Conservation (phyloP, 208 protist species). For the Porcisia deanei region DNA sequence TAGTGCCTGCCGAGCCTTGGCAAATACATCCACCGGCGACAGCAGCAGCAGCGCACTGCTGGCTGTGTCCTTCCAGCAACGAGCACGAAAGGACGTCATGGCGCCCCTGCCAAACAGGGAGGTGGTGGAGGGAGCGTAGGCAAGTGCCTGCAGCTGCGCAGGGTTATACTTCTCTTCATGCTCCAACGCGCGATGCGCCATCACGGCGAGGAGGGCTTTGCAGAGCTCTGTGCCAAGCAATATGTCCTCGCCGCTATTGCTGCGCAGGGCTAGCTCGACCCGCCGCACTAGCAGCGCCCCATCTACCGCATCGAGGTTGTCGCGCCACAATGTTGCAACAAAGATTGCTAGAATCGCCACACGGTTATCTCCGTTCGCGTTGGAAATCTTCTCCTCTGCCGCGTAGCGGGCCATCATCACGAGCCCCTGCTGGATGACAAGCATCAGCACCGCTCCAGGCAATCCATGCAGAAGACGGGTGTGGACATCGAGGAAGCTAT, state of each 20-base stretch:
- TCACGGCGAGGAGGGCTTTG: slow-evolving; percentile 51
- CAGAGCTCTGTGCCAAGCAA: slow-evolving; percentile 70
- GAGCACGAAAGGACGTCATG: slow-evolving; percentile 69
- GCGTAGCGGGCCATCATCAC: slow-evolving; percentile 53
- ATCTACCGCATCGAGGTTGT: slow-evolving; percentile 34
- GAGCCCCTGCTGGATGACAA: slow-evolving; percentile 62
- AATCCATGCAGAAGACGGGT: slow-evolving; percentile 55
- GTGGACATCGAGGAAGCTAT: slow-evolving; percentile 75
- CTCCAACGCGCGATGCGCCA: slow-evolving; percentile 52
- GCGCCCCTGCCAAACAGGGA: slow-evolving; percentile 61
- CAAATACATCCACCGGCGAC: slow-evolving; percentile 32
- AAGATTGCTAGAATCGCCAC: slow-evolving; percentile 55
- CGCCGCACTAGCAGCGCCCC: slow-evolving; percentile 52
- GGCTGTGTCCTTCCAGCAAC: slow-evolving; percentile 44
- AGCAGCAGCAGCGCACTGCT: slow-evolving; percentile 32
- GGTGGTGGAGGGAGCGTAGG: slow-evolving; percentile 36
- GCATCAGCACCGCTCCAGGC: slow-evolving; percentile 54
- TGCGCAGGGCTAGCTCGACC: slow-evolving; percentile 61
- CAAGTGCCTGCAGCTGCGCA: slow-evolving; percentile 51
- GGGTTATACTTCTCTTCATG: slow-evolving; percentile 72
- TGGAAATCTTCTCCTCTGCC: slow-evolving; percentile 37
- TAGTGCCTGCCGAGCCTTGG: slow-evolving; percentile 14
- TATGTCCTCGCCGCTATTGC: slow-evolving; percentile 39
- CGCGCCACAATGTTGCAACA: slow-evolving; percentile 58
- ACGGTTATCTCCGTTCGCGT: slow-evolving; percentile 39